Percentiles rank a stretch among this genome's conserved stretches.
These are phyloP conservation scores for Backusella parvicylindrica DNA, from an alignment of 192 early-diverging fungal genomes.

Conservation along the genomic window DNA sequence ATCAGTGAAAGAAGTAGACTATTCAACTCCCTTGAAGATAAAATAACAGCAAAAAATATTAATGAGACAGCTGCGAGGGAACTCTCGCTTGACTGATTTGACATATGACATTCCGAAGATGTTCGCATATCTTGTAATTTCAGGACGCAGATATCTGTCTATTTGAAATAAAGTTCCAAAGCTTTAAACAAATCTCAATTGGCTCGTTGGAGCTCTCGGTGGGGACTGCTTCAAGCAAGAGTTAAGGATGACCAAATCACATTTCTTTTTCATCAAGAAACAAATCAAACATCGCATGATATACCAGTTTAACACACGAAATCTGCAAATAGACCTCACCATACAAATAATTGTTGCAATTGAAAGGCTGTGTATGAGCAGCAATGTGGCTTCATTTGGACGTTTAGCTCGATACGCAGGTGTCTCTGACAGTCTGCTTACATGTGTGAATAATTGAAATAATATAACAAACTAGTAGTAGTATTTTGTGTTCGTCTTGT, in stretches of 20 bases:
- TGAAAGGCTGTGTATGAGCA: not conserved
- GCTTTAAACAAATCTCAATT: constrained; percentile 2
- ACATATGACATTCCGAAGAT: constrained; percentile 1
- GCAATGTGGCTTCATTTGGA: not conserved
- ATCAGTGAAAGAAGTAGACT: constrained; percentile 3
- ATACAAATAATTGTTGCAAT: constrained; percentile 4
- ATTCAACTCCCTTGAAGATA: constrained; percentile 7
- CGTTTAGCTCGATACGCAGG: constrained; percentile 1
- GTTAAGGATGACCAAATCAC: constrained; percentile 1
- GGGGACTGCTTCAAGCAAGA: not conserved
- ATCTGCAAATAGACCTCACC: constrained; percentile 1
- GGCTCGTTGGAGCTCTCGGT: not conserved
- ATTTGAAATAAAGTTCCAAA: constrained; percentile 4
- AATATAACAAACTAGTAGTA: constrained; percentile 7
- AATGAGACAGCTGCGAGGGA: not conserved
- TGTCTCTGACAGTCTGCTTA: constrained; percentile 2
- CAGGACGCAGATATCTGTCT: constrained; percentile 2
- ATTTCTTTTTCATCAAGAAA: not conserved
- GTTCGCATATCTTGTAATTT: constrained; percentile 2
- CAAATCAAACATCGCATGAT: constrained; percentile 7
- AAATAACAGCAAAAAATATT: constrained; percentile 8
- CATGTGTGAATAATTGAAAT: not conserved
- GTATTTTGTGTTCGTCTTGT: not conserved
- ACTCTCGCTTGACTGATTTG: not conserved
- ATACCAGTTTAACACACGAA: not conserved